A percentile compares a stretch with the other conserved stretches of the same genome.
Conservation (phyloP, 371 early-diverging fungal genomes). For the Mucor velutinosus region DNA sequence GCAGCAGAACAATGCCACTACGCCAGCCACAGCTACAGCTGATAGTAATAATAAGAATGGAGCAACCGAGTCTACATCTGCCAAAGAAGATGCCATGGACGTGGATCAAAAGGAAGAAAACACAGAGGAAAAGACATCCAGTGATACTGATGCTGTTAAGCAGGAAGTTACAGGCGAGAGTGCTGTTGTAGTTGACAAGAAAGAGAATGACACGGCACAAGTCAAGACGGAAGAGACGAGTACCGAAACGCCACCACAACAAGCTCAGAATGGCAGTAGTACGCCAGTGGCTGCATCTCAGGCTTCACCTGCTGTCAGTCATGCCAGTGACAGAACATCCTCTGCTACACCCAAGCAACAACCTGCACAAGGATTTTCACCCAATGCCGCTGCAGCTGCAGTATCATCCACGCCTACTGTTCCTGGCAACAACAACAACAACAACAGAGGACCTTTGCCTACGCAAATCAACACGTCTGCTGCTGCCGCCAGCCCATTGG, state of each 20-base stretch:
- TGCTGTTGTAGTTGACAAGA: not conserved
- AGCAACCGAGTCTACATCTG: not conserved
- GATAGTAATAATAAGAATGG: not conserved
- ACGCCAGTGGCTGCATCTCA: conserved; percentile 5
- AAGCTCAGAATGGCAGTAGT: not conserved
- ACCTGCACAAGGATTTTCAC: not conserved
- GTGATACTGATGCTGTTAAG: not conserved
- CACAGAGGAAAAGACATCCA: conserved; percentile 5
- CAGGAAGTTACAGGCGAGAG: not conserved
- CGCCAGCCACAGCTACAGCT: not conserved
- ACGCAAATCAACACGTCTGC: conserved; percentile 15
- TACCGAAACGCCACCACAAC: not conserved
- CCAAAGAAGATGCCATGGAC: conserved; percentile 16
- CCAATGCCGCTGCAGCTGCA: not conserved
- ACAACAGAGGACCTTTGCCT: conserved; percentile 2
- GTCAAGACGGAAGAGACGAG: not conserved
- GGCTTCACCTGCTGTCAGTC: conserved; percentile 1
- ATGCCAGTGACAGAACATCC: conserved; percentile 1
- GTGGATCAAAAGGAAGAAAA: not conserved
- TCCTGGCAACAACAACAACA: not conserved
- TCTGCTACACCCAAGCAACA: not conserved
- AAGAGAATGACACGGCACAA: not conserved
- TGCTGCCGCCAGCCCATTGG: conserved; percentile 68
- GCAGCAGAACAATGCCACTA: not conserved
- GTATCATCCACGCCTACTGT: not conserved